phyloP scores from a whole-genome alignment of 345 rosid genomes.

The Kandelia obovata region DNA sequence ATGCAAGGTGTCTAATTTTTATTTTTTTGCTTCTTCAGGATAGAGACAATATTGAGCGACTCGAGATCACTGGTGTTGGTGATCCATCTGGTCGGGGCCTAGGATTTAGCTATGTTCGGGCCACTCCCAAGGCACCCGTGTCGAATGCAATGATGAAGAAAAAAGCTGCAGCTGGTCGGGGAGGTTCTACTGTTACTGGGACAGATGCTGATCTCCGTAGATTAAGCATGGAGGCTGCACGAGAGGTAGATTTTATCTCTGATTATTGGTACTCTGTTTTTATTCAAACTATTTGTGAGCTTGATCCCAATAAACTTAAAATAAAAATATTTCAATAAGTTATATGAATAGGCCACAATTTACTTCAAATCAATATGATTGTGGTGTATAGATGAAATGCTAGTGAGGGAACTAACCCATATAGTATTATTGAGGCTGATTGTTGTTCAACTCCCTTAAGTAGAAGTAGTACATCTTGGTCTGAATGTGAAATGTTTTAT shows the following conservation, averaged over 20 bases:
- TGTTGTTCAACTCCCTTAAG: too few species aligned
- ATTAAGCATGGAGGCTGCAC: conserved; percentile 99
- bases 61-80: conserved; percentile 98
- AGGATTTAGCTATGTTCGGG: conserved; percentile 94
- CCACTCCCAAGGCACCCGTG: conserved; percentile 82
- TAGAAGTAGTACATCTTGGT: too few species aligned
- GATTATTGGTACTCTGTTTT: background rate
- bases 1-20: background rate
- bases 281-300: background rate
- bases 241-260: conserved; percentile 58
- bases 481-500: too few species aligned
- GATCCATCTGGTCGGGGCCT: conserved; percentile 98
- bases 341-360: too few species aligned
- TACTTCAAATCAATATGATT: too few species aligned
- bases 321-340: too few species aligned
- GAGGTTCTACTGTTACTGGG: conserved; percentile 90
- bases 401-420: too few species aligned
- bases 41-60: conserved; percentile 90
- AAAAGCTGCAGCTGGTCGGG: conserved; percentile 80
- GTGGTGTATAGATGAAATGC: too few species aligned
- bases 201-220: conserved; percentile 99
- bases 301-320: too few species aligned
- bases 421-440: too few species aligned
- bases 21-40: conserved; percentile 48
- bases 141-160: conserved; percentile 70